Evolutionary conservation across 23 red algal species (phyloP), one percentile per base, ranked within the genome.

Genomic region (Gracilaria vermiculophylla): DNA sequence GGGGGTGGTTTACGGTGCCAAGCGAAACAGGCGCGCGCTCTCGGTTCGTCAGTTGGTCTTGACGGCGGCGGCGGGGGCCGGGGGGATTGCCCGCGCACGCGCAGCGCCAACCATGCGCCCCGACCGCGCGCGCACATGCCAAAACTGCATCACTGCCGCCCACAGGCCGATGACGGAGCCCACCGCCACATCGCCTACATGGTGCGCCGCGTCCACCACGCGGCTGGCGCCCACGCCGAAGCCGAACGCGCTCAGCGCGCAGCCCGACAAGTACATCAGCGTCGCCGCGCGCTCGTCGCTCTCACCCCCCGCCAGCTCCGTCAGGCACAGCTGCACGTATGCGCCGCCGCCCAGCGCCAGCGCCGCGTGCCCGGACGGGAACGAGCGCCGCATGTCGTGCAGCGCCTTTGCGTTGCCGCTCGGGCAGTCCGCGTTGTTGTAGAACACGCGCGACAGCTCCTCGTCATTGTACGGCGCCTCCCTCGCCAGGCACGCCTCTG

Each of bases 131-230:
- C 54, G 9, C 14, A 86, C 81, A 43, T 72, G 61, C 81, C 67
- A 75, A 50, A 77, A 89, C 20, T 89, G 85, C 21, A 57, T 62
- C 14, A 15, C 48, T 3, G 84, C 72, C 60, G 79, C 77, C 49
- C 85, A 69, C 27, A 89, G 45, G 10, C 92, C 92, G 39, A 95
- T 41, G 45, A 90, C 0, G 9, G 72, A 72, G 28, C 92, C 92
- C 45, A 87, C 92, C 10, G 87, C 92, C 15, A 95, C 92, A 55
- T 95, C 92, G 0, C 78, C 92, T 9, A 87, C 78, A 82, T 95
- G 92, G 52, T 95, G 92, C 48, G 82, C 82, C 3, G 58, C 70
- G 43, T 95, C 92, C 5, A 71, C 76, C 3, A 95, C 81, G 24
- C 92, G 53, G 47, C 88, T 92, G 12, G 76, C 88, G n/a, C 55